phyloP scores from a whole-genome alignment of 257 asterid genomes.

The Rubia yunnanensis region DNA sequence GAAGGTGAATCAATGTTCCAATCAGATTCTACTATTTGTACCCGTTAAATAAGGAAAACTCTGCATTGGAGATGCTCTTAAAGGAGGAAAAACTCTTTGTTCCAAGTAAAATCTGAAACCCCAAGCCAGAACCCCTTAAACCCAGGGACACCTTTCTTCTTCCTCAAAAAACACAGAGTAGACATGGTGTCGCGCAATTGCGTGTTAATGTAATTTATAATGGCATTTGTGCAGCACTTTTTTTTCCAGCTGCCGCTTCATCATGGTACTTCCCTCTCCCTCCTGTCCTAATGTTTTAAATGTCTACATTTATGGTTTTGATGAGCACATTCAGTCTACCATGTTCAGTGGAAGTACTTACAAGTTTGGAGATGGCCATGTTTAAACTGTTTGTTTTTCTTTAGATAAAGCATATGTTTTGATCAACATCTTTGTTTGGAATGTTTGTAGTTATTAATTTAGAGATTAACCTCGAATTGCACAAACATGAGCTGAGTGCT shows the following conservation, averaged over 20 bases:
- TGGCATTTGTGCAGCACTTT: conserved; percentile 19
- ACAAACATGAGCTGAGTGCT: not conserved
- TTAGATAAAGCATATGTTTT: not conserved
- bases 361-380: not conserved
- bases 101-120: not conserved
- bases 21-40: too few relatives aligned
- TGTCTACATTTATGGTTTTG: not conserved
- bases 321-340: not conserved
- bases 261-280: conserved; percentile 19
- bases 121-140: not conserved
- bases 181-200: not conserved
- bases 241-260: conserved; percentile 19
- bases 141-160: not conserved
- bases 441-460: not conserved
- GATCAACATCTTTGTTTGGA: not conserved
- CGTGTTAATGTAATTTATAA: not conserved
- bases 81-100: not conserved
- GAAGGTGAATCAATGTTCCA: too few relatives aligned
- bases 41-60: too few relatives aligned
- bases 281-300: not conserved
- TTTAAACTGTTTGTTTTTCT: not conserved
- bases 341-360: not conserved
- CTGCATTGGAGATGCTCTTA: too few relatives aligned
- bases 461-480: too few relatives aligned
- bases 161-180: not conserved